Evolutionary conservation across 108 stramenopile species (phyloP).

Genomic region (Skeletonema tropicum): DNA sequence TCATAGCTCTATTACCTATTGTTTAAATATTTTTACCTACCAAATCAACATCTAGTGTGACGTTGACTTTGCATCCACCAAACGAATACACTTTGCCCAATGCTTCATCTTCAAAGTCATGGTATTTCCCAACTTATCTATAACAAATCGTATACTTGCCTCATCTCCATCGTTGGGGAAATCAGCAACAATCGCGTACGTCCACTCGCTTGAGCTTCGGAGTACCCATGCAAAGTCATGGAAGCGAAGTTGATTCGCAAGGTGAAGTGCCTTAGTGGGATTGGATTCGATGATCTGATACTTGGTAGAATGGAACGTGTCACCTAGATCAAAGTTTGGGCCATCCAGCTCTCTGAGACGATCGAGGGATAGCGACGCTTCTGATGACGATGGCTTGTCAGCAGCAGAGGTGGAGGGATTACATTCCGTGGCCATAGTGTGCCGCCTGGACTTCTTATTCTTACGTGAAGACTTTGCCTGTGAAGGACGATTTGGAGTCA

Average conservation of each 20-base stretch:
- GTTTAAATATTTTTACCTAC: too few species aligned
- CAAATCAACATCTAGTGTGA: too few species aligned
- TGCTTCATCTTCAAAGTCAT: conserved; percentile 14
- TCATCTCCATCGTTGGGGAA: conserved; percentile 5
- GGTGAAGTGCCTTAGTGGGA: background rate
- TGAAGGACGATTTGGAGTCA: background rate
- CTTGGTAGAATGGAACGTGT: background rate
- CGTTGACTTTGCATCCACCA: conserved; percentile 2
- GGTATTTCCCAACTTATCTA: background rate
- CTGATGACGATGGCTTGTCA: background rate
- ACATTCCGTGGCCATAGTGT: background rate
- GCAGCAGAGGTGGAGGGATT: background rate
- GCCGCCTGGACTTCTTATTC: background rate
- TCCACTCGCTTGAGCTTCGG: conserved; percentile 3
- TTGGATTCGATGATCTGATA: background rate
- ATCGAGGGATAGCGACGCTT: background rate
- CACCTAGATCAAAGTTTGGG: background rate
- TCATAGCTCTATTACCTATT: too few species aligned
- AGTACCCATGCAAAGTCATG: conserved; percentile 22
- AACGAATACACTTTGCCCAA: conserved; percentile 23
- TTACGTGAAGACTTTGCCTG: background rate
- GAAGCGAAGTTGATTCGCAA: background rate
- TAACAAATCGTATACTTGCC: background rate
- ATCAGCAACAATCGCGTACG: conserved; percentile 11
- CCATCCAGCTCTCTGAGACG: background rate